These are phyloP conservation scores for Marasmius fiardii DNA, from an alignment of 1,284 basidiomycete species.

Conservation along the genomic window DNA sequence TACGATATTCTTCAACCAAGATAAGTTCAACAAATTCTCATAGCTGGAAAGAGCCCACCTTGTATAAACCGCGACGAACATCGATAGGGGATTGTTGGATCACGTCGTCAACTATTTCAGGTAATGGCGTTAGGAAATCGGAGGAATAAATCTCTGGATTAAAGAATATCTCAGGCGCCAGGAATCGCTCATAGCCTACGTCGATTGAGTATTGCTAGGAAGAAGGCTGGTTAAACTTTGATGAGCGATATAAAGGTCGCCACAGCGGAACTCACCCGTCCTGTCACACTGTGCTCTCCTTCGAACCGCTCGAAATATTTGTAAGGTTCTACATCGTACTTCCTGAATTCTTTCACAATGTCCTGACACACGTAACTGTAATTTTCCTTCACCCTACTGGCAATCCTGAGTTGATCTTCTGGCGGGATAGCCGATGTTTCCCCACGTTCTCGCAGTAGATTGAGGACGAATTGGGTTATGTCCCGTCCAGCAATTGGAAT, in stretches of 20 bases:
- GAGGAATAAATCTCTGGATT: conserved; percentile 99
- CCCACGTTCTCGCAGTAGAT: conserved; percentile 93
- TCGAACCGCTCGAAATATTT: conserved; percentile 96
- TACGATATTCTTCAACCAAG: conserved; percentile 75
- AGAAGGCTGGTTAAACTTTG: conserved; percentile 4
- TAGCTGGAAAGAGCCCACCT: conserved; percentile 47
- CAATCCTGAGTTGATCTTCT: conserved; percentile 93
- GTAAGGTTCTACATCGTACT: conserved; percentile 95
- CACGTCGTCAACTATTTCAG: conserved; percentile 94
- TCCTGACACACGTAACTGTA: conserved; percentile 99
- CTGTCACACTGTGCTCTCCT: conserved; percentile 91
- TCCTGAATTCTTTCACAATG: conserved; percentile 98
- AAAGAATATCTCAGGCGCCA: conserved; percentile 99
- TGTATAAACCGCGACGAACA: conserved; percentile 91
- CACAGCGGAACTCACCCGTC: conserved; percentile 60
- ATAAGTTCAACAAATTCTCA: conserved; percentile 4
- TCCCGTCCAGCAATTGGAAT: conserved; percentile 98
- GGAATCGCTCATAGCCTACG: conserved; percentile 98
- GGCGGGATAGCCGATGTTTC: conserved; percentile 90
- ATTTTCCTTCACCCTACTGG: conserved; percentile 96
- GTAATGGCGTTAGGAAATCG: conserved; percentile 96
- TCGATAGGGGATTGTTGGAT: conserved; percentile 97
- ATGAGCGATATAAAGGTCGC: background rate
- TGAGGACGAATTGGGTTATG: conserved; percentile 96
- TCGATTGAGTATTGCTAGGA: conserved; percentile 85